A percentile compares a stretch with the other conserved stretches of the same genome.
These are phyloP conservation scores for Thraustochytrium sp. DNA, from an alignment of 352 stramenopile genomes.

Conservation along the genomic window DNA sequence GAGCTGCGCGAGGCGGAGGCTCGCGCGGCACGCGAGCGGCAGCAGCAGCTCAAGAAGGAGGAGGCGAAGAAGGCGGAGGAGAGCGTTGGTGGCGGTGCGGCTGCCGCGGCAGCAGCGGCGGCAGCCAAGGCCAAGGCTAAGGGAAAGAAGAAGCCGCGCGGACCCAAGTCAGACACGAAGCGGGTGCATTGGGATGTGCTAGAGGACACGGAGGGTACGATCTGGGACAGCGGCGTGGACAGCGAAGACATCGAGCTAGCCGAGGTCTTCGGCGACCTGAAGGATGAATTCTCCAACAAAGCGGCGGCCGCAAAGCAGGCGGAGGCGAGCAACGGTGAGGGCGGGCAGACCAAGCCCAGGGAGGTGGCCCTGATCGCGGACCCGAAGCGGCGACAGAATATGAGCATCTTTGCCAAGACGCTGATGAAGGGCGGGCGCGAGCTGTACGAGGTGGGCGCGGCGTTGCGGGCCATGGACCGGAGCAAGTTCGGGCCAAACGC, in stretches of 20 bases:
- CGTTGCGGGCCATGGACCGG: conserved; percentile 14
- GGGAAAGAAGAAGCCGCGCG: conserved; percentile 23
- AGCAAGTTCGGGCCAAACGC: conserved; percentile 43
- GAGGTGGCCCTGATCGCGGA: conserved; percentile 41
- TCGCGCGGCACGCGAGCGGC: neutral
- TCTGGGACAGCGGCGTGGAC: conserved; percentile 47
- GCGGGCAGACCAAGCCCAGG: neutral
- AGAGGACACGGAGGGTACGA: conserved; percentile 42
- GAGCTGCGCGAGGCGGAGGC: neutral
- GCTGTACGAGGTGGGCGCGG: conserved; percentile 35
- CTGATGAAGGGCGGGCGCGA: conserved; percentile 43
- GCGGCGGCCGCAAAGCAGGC: neutral
- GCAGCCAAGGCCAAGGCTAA: neutral
- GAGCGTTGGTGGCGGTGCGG: too few species aligned
- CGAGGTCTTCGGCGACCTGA: conserved; percentile 13
- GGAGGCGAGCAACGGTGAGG: neutral
- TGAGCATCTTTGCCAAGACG: conserved; percentile 49
- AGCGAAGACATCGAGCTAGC: conserved; percentile 25
- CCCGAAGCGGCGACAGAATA: conserved; percentile 46
- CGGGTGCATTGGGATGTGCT: conserved; percentile 47
- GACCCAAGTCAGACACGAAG: conserved; percentile 38
- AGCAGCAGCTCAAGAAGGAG: conserved; percentile 5
- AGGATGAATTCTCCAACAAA: conserved; percentile 20
- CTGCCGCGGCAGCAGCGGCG: neutral
- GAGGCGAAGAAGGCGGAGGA: neutral